Base-by-base conservation (phyloP, 768 basidiomycete genomes). In the Baorangia bicolor region DNA sequence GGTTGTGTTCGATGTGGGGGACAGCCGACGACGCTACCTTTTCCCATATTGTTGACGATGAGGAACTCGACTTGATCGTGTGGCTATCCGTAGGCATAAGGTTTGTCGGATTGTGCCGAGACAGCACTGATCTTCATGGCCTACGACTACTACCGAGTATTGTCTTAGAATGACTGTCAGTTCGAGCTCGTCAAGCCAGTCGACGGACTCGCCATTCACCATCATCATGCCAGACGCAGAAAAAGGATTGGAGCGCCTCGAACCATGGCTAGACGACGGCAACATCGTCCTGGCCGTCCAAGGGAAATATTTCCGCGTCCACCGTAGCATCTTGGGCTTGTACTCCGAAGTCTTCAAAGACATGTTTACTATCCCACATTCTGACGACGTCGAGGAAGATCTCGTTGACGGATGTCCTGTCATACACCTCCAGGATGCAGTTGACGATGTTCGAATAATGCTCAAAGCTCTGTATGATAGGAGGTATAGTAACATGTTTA, bases 1-100 rank as follows among this genome's bases (percentile, higher is more conserved):
- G 42, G 16, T 25, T n/a, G 30, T n/a, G 33, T 46, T 42, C 49
- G 55, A 53, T 39, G 51, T 30, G 27, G 44, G 33, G 42, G 35
- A 45, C 50, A 42, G 51, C 16, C 41, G 46, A 55, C 35, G 61
- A 67, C 60, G 48, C 58, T n/a, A 86, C 86, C 86, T 85, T 88
- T 85, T 77, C 86, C 86, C 86, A 88, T 88, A 61, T 80, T 85
- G 78, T 79, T 75, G 82, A 80, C 73, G 79, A 77, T 76, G 75
- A 62, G 70, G 72, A 62, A 57, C 64, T 55, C 68, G 37, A 69
- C 58, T 5, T 67, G 72, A 70, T 64, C 61, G 66, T 56, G 51
- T 51, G 46, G 58, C 40, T 53, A 61, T 60, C 53, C 56, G 66
- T 64, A 67, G 60, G 64, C 66, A n/a, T n/a, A 75, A 77, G 64